Percentiles rank a stretch among this genome's conserved stretches.
phyloP scores from a whole-genome alignment of 106 monocot genomes.

The Acorus calamus region DNA sequence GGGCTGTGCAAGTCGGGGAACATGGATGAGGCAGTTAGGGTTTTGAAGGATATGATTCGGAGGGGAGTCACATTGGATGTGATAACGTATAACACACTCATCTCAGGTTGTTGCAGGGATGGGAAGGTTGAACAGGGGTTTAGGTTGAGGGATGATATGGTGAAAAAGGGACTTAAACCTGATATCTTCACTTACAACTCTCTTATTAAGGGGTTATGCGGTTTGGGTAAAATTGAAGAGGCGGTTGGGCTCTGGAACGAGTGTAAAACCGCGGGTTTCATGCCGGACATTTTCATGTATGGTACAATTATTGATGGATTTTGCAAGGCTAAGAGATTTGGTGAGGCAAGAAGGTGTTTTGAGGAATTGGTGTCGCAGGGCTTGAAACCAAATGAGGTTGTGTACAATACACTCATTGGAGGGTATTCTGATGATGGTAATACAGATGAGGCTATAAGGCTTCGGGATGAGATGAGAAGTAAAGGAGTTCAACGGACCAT shows the following conservation, averaged over 20 bases:
- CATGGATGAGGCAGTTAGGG: slow-evolving; percentile 36
- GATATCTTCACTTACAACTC: slow-evolving; percentile 70
- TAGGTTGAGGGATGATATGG: slow-evolving; percentile 57
- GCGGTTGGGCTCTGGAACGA: slow-evolving; percentile 33
- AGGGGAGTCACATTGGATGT: slow-evolving; percentile 46
- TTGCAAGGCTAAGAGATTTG: slow-evolving; percentile 56
- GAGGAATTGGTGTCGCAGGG: slow-evolving; percentile 40
- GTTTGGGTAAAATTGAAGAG: slow-evolving; percentile 57
- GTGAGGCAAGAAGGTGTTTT: slow-evolving; percentile 46
- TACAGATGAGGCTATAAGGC: slow-evolving; percentile 38
- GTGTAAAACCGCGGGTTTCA: slow-evolving; percentile 32
- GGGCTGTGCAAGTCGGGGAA: slow-evolving; percentile 48
- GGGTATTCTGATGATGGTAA: slow-evolving; percentile 43
- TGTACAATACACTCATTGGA: slow-evolving; percentile 74
- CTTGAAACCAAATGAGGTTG: slow-evolving; percentile 48
- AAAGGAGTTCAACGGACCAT: slow-evolving; percentile 44
- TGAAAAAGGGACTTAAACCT: slow-evolving; percentile 56
- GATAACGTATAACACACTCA: slow-evolving; percentile 64
- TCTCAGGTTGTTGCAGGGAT: slow-evolving; percentile 61
- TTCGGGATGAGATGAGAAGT: slow-evolving; percentile 58
- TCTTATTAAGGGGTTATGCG: slow-evolving; percentile 51
- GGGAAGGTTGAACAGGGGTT: slow-evolving; percentile 48
- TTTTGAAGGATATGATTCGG: slow-evolving; percentile 44
- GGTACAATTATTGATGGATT: slow-evolving; percentile 69
- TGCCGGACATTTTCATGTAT: slow-evolving; percentile 48